These are phyloP conservation scores for Plasmopara muralis DNA, from an alignment of 352 stramenopile genomes.

Conservation along the genomic window DNA sequence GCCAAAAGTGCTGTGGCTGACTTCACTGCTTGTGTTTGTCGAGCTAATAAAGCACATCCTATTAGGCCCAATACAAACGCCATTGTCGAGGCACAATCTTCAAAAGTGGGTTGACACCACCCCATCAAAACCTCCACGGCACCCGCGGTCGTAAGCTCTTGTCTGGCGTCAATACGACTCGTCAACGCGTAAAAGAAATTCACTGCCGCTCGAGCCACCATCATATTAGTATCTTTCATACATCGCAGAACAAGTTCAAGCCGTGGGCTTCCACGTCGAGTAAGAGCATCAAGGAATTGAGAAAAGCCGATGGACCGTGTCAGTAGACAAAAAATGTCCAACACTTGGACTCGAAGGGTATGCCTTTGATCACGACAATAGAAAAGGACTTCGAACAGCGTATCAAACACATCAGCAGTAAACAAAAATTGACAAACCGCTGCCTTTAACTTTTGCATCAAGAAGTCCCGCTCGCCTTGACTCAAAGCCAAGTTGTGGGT, in stretches of 20 bases:
- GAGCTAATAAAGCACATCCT: slow-evolving; percentile 38
- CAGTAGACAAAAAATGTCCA: slow-evolving; percentile 27
- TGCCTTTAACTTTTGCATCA: slow-evolving; percentile 21
- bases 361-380: slow-evolving; percentile 14
- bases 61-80: slow-evolving; percentile 47
- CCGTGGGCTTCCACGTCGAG: slow-evolving; percentile 40
- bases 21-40: slow-evolving; percentile 27
- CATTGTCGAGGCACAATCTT: slow-evolving; percentile 25
- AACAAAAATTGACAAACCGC: slow-evolving; percentile 19
- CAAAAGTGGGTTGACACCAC: slow-evolving; percentile 29
- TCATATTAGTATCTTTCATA: slow-evolving; percentile 28
- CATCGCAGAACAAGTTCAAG: slow-evolving; percentile 42
- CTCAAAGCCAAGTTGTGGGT: not conserved
- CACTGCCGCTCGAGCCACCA: slow-evolving; percentile 33
- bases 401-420: slow-evolving; percentile 27
- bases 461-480: slow-evolving; percentile 13
- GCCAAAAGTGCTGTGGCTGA: slow-evolving; percentile 20
- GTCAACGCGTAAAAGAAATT: slow-evolving; percentile 60
- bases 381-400: slow-evolving; percentile 30
- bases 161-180: slow-evolving; percentile 38
- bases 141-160: slow-evolving; percentile 56
- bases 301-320: slow-evolving; percentile 44
- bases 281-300: slow-evolving; percentile 47
- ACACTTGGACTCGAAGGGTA: slow-evolving; percentile 10
- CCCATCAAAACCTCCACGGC: slow-evolving; percentile 40